Evolutionary conservation across 2,329 filamentous ascomycete genomes (phyloP).

Genomic region (Penicillium griseofulvum): DNA sequence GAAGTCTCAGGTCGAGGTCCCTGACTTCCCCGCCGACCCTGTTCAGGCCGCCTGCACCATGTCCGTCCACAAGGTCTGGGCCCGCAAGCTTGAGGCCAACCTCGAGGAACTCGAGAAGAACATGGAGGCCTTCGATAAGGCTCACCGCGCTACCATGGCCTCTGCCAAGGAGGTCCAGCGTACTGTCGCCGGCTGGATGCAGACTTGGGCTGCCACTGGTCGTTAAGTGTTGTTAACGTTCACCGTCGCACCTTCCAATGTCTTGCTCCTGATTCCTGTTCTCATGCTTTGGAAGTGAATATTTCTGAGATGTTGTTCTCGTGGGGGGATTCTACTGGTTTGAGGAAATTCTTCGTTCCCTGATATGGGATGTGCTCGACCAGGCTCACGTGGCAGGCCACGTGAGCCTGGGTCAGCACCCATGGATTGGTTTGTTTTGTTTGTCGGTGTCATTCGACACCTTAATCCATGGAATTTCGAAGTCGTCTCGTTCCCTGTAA

Average conservation of each 20-base stretch:
- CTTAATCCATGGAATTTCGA: not conserved
- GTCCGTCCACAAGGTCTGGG: conserved; percentile 53
- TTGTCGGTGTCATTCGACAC: not conserved
- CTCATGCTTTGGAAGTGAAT: not conserved
- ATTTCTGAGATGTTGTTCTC: not conserved
- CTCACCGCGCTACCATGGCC: conserved; percentile 9
- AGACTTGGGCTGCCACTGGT: conserved; percentile 14
- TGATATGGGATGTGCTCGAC: not conserved
- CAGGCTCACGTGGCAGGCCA: not conserved
- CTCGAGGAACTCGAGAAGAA: conserved; percentile 58
- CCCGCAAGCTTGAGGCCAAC: conserved; percentile 55
- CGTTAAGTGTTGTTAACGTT: not conserved
- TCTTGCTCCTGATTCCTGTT: not conserved
- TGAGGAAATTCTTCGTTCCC: not conserved
- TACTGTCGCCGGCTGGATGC: conserved; percentile 23
- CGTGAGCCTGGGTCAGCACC: not conserved
- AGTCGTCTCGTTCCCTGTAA: not conserved
- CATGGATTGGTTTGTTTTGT: not conserved
- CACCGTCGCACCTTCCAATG: not conserved
- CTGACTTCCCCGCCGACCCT: conserved; percentile 6
- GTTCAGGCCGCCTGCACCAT: conserved; percentile 23
- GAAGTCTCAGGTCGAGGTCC: not conserved
- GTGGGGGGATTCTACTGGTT: not conserved
- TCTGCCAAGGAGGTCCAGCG: conserved; percentile 14
- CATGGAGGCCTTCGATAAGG: conserved; percentile 46